Percentiles rank a stretch among this genome's conserved stretches.
These are phyloP conservation scores for Suillus weaverae DNA, from an alignment of 768 basidiomycete genomes.

Conservation along the genomic window DNA sequence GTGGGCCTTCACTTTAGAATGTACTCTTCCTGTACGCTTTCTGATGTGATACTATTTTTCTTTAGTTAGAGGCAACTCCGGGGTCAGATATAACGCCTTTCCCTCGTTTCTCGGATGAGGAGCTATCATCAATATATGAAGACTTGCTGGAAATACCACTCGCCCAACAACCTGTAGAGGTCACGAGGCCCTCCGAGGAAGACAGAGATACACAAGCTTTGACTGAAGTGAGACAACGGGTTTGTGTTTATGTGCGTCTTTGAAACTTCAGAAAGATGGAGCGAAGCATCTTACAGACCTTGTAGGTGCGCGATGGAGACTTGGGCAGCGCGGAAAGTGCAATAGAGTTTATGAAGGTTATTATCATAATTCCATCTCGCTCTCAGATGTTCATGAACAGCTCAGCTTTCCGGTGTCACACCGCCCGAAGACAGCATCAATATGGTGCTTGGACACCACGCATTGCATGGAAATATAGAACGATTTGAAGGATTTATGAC, in stretches of 20 bases:
- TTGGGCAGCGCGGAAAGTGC: constrained; percentile 46
- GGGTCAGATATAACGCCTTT: neutral
- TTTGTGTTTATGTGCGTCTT: constrained; percentile 49
- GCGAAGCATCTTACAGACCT: constrained; percentile 7
- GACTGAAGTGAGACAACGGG: constrained; percentile 16
- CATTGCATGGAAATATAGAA: constrained; percentile 43
- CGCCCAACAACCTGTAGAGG: constrained; percentile 11
- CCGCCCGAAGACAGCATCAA: constrained; percentile 47
- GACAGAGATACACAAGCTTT: constrained; percentile 17
- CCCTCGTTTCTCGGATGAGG: constrained; percentile 33
- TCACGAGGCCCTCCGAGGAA: constrained; percentile 8
- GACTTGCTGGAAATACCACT: constrained; percentile 37
- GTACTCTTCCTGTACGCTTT: neutral
- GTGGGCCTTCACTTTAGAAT: neutral
- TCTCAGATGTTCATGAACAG: constrained; percentile 3
- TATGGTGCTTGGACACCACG: constrained; percentile 49
- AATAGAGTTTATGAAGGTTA: constrained; percentile 54
- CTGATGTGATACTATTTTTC: neutral
- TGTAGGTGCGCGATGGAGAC: constrained; percentile 51
- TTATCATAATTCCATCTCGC: constrained; percentile 7
- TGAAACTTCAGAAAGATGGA: neutral
- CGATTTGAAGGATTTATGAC: constrained; percentile 48
- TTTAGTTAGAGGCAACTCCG: neutral
- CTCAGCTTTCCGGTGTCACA: constrained; percentile 42
- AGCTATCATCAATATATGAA: constrained; percentile 41